These are phyloP conservation scores for Pulveroboletus sp. DNA, from an alignment of 768 basidiomycete genomes.

Conservation along the genomic window DNA sequence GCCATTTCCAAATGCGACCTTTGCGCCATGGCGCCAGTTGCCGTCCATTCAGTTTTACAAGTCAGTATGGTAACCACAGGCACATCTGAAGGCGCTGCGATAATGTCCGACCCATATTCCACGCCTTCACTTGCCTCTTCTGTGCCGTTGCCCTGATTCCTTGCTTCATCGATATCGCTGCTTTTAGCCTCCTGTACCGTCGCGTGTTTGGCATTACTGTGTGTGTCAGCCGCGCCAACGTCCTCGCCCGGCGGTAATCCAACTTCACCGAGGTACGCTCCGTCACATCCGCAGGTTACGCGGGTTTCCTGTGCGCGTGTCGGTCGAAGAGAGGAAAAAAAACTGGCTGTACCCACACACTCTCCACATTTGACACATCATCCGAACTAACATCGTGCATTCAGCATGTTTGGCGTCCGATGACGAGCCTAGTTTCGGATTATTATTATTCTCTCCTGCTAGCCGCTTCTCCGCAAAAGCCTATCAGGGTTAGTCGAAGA, in stretches of 20 bases:
- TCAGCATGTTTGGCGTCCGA: not conserved
- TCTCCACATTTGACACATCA: not conserved
- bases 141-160: constrained; percentile 14
- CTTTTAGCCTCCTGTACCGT: constrained; percentile 16
- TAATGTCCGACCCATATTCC: constrained; percentile 32
- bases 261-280: constrained; percentile 4
- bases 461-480: constrained; percentile 31
- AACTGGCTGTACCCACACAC: not conserved
- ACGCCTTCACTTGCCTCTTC: constrained; percentile 22
- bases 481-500: constrained; percentile 30
- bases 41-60: constrained; percentile 28
- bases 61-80: constrained; percentile 24
- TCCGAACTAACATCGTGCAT: not conserved
- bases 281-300: constrained; percentile 18
- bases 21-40: constrained; percentile 22
- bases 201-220: constrained; percentile 5
- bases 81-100: constrained; percentile 23
- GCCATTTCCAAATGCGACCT: constrained; percentile 22
- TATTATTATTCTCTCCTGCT: constrained; percentile 20
- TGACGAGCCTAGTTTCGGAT: not conserved
- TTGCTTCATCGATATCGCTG: constrained; percentile 23
- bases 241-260: constrained; percentile 15
- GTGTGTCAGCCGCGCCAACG: constrained; percentile 7
- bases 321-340: not conserved
- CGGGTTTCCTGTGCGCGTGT: constrained; percentile 10